phyloP scores from a whole-genome alignment of 2,329 filamentous ascomycete species.

The Lachnellula cervina region DNA sequence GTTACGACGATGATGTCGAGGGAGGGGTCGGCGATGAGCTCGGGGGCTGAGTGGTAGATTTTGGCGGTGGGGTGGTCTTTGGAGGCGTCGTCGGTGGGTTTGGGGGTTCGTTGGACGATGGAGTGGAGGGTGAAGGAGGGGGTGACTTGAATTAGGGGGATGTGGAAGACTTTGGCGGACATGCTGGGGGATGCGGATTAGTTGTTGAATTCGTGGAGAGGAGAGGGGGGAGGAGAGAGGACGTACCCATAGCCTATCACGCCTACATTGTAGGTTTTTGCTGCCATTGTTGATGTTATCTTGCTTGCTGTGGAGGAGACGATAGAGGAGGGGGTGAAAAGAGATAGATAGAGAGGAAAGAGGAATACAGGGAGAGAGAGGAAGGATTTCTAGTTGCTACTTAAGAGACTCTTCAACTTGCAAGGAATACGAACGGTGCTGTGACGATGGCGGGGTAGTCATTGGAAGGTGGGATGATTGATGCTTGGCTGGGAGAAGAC shows the following conservation, averaged over 20 bases:
- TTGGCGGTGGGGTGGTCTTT: conserved; percentile 62
- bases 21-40: conserved; percentile 58
- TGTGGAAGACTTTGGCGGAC: conserved; percentile 77
- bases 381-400: neutral
- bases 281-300: conserved; percentile 19
- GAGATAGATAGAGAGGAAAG: neutral
- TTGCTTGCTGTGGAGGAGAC: neutral
- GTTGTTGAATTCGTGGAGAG: neutral
- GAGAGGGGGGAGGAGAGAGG: neutral
- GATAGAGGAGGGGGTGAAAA: neutral
- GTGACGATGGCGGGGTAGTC: conserved; percentile 1
- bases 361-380: neutral
- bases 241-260: conserved; percentile 50
- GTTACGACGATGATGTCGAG: conserved; percentile 68
- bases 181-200: conserved; percentile 34
- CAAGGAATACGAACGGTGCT: neutral
- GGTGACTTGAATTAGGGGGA: conserved; percentile 66
- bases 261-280: conserved; percentile 49
- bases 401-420: neutral
- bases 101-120: conserved; percentile 70
- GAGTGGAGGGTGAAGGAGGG: conserved; percentile 64
- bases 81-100: conserved; percentile 59
- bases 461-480: neutral
- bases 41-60: conserved; percentile 57
- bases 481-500: neutral